Percentiles rank a stretch among this genome's conserved stretches.
phyloP scores from a whole-genome alignment of 495 filamentous ascomycete species.

The Saxophila tyrrhenica region DNA sequence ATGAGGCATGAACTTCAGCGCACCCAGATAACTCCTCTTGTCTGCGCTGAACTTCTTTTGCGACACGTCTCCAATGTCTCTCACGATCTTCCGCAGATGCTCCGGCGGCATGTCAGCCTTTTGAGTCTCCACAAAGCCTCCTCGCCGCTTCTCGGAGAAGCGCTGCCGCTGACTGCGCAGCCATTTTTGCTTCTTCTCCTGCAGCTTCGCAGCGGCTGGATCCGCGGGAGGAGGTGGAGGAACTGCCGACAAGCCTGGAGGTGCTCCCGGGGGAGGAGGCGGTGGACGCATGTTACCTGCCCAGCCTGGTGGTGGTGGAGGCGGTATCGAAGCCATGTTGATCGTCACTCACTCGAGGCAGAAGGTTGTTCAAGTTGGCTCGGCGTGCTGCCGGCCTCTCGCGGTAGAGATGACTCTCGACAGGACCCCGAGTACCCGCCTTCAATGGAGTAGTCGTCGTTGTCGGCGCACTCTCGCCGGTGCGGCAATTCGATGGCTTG shows the following conservation, averaged over 20 bases:
- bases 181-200: constrained; percentile 99
- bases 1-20: constrained; percentile 98
- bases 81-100: constrained; percentile 95
- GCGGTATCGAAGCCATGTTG: constrained; percentile 66
- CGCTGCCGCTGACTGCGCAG: constrained; percentile 81
- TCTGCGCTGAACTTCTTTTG: constrained; percentile 99
- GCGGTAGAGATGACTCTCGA: not conserved
- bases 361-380: constrained; percentile 15
- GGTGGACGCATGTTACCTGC: no score
- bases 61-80: constrained; percentile 97
- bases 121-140: constrained; percentile 90
- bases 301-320: constrained; percentile 49
- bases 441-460: not conserved
- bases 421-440: not conserved
- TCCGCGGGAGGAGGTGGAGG: constrained; percentile 88
- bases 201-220: constrained; percentile 84
- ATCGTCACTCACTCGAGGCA: no score
- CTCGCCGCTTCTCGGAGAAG: constrained; percentile 94
- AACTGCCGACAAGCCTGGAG: constrained; percentile 63
- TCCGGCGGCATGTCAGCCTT: constrained; percentile 99
- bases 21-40: constrained; percentile 95
- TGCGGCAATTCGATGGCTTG: not conserved
- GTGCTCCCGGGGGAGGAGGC: constrained; percentile 61
- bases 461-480: constrained; percentile 14
- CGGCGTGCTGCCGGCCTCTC: constrained; percentile 17